Evolutionary conservation across 108 stramenopile genomes (phyloP).

Genomic region (Cyclotella distinguenda): DNA sequence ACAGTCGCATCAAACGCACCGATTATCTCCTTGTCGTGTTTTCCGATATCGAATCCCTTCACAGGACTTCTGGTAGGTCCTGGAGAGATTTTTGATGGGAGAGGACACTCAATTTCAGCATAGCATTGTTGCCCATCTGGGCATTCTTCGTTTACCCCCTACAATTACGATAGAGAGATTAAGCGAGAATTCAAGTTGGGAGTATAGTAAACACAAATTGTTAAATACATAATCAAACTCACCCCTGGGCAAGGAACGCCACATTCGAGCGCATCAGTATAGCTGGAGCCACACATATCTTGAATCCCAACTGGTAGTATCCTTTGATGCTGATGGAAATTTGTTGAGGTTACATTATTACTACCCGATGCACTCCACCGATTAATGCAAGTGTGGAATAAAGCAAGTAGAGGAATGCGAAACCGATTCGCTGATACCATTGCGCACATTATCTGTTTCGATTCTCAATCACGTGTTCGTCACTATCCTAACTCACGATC

Average conservation of each 20-base stretch:
- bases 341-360: neutral
- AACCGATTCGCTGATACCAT: too few relatives aligned
- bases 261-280: constrained; percentile 2
- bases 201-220: neutral
- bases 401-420: too few relatives aligned
- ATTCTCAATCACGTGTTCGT: too few relatives aligned
- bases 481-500: too few relatives aligned
- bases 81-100: constrained; percentile 12
- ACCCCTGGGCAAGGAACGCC: constrained; percentile 20
- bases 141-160: constrained; percentile 19
- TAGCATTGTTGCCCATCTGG: constrained; percentile 14
- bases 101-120: constrained; percentile 17
- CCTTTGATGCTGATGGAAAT: neutral
- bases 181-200: neutral
- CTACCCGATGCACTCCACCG: too few relatives aligned
- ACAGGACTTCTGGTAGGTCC: constrained; percentile 5
- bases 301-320: neutral
- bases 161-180: neutral
- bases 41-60: constrained; percentile 1
- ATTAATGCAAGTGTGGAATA: too few relatives aligned
- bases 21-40: constrained; percentile 32
- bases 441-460: too few relatives aligned
- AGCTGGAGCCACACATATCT: constrained; percentile 17
- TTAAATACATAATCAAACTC: neutral
- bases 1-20: constrained; percentile 3